phyloP scores from a whole-genome alignment of 495 filamentous ascomycete species.

The Aspergillus sparsus region DNA sequence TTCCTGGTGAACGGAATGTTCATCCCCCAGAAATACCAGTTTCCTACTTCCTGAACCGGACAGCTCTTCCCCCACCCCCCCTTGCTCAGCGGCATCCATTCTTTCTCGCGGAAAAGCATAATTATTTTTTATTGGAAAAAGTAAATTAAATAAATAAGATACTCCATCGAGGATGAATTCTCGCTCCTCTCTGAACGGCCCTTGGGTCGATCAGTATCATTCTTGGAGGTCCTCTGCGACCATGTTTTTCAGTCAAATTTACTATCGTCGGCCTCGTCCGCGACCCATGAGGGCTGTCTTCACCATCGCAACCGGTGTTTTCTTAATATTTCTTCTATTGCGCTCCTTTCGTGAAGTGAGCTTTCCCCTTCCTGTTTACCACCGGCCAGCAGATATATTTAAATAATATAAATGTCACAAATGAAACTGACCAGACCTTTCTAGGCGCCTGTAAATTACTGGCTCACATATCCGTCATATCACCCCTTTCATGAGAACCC shows the following conservation, averaged over 20 bases:
- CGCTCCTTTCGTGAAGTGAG: constrained; percentile 27
- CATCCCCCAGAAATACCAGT: constrained; percentile 10
- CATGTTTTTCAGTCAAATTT: constrained; percentile 32
- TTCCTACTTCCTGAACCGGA: constrained; percentile 14
- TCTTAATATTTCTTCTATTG: constrained; percentile 29
- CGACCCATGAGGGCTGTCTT: constrained; percentile 32
- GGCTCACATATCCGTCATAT: constrained; percentile 41
- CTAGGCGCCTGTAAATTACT: constrained; percentile 35
- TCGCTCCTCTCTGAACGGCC: constrained; percentile 29
- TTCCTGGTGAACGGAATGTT: constrained; percentile 18
- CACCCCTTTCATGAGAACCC: constrained; percentile 37
- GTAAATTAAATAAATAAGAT: background rate
- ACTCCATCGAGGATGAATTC: constrained; percentile 33
- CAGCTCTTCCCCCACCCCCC: constrained; percentile 11
- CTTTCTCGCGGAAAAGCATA: background rate
- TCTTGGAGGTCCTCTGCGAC: constrained; percentile 29
- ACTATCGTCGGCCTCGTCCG: constrained; percentile 36
- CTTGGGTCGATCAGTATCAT: constrained; percentile 32
- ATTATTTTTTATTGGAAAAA: background rate
- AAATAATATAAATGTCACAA: background rate
- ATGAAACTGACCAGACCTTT: constrained; percentile 3
- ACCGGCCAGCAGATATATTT: background rate
- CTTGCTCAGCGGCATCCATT: constrained; percentile 9
- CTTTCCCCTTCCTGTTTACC: background rate
- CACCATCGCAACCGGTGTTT: constrained; percentile 28